Conservation (phyloP, 495 filamentous ascomycete genomes). For the Aspergillus conjunctus region DNA sequence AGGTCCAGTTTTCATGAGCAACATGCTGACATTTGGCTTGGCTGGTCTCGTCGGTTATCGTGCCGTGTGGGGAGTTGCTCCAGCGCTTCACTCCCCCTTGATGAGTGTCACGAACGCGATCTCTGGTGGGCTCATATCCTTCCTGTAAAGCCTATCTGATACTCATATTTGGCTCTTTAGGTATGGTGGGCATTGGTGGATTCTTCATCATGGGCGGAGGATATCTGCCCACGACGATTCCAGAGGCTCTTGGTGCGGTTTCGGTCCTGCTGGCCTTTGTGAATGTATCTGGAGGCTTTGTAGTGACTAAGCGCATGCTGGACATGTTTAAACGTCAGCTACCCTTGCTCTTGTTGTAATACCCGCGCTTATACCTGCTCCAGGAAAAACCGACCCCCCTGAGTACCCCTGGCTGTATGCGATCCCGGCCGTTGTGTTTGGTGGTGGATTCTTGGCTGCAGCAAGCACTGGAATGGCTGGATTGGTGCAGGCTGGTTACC, state of each 20-base stretch:
- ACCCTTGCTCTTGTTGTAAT: background rate
- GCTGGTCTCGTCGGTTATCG: constrained; percentile 79
- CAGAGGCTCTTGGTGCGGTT: constrained; percentile 71
- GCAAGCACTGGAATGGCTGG: constrained; percentile 76
- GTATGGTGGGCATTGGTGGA: constrained; percentile 80
- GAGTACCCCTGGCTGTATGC: constrained; percentile 85
- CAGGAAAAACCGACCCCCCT: constrained; percentile 71
- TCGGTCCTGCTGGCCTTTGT: constrained; percentile 81
- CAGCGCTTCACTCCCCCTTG: constrained; percentile 76
- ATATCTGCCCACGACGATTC: constrained; percentile 70
- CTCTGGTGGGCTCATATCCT: constrained; percentile 48
- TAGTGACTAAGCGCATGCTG: constrained; percentile 86
- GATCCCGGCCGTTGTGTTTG: constrained; percentile 71
- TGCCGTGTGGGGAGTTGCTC: constrained; percentile 76
- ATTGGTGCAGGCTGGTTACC: constrained; percentile 77
- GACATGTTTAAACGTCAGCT: constrained; percentile 79
- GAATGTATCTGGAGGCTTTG: constrained; percentile 80
- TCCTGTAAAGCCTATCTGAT: background rate
- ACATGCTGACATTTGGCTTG: constrained; percentile 76
- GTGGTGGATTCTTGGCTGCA: constrained; percentile 73
- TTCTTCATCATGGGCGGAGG: constrained; percentile 81
- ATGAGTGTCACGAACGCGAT: constrained; percentile 91
- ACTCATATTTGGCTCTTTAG: constrained; percentile 24
- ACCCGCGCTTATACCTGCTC: constrained; percentile 24
- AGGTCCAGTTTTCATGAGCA: constrained; percentile 77